A percentile compares a stretch with the other conserved stretches of the same genome.
Evolutionary conservation across 1,284 basidiomycete genomes (phyloP).

Genomic region (Cutaneotrichosporon mucoides): DNA sequence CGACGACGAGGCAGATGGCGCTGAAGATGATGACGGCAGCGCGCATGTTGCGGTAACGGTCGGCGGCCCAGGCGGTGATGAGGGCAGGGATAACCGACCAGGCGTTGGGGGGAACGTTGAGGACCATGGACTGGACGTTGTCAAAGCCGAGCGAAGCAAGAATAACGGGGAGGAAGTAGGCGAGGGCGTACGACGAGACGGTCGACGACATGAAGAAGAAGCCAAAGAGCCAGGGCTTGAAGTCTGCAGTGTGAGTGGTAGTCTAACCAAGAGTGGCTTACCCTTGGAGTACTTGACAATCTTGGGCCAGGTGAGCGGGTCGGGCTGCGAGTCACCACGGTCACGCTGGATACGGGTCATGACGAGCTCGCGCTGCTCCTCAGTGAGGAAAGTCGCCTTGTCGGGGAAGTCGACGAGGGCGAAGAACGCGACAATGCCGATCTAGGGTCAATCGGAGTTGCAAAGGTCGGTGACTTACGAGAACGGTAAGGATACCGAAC

Average conservation of each 20-base stretch:
- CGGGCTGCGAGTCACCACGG: conserved; percentile 49
- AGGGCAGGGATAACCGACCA: conserved; percentile 44
- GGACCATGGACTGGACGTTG: conserved; percentile 34
- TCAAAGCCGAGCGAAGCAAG: conserved; percentile 47
- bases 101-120: conserved; percentile 49
- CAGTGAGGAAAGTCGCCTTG: conserved; percentile 50
- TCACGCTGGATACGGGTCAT: conserved; percentile 50
- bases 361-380: conserved; percentile 46
- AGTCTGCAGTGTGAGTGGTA: conserved; percentile 22
- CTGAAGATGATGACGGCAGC: conserved; percentile 6
- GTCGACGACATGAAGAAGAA: conserved; percentile 44
- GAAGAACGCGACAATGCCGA: conserved; percentile 20
- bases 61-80: conserved; percentile 40
- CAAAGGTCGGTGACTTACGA: background rate
- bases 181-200: conserved; percentile 21
- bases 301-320: conserved; percentile 49
- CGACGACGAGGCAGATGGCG: conserved; percentile 13
- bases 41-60: conserved; percentile 27
- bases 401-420: conserved; percentile 51
- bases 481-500: conserved; percentile 4
- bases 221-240: conserved; percentile 51
- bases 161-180: conserved; percentile 51
- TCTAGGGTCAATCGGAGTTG: too few relatives aligned
- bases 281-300: conserved; percentile 20
- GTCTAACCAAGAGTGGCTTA: background rate